These are phyloP conservation scores for Apiospora phragmitis DNA, from an alignment of 2,329 filamentous ascomycete genomes.

Conservation along the genomic window DNA sequence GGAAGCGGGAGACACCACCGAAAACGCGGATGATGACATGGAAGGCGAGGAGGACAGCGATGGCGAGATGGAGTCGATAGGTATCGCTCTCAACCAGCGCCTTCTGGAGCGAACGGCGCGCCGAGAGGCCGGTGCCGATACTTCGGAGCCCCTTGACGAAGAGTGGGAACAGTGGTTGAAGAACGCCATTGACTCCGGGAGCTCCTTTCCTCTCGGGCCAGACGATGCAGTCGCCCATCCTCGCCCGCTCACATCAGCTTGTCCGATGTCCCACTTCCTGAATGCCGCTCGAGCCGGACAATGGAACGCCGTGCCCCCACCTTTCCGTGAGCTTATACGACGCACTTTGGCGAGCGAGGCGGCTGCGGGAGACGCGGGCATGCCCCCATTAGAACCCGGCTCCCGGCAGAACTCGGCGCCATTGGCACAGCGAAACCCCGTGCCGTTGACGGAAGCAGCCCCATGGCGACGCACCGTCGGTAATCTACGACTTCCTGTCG, in stretches of 20 bases:
- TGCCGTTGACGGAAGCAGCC: too few species aligned
- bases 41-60: conserved; percentile 50
- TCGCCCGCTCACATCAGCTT: conserved; percentile 25
- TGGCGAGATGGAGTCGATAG: conserved; percentile 58
- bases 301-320: conserved; percentile 60
- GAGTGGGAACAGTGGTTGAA: conserved; percentile 77
- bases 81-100: conserved; percentile 63
- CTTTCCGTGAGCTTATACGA: conserved; percentile 53
- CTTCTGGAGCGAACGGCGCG: conserved; percentile 64
- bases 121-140: conserved; percentile 58
- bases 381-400: background rate
- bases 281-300: conserved; percentile 55
- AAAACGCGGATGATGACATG: conserved; percentile 34
- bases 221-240: conserved; percentile 35
- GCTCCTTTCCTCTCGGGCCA: conserved; percentile 48
- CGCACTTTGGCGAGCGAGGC: conserved; percentile 43
- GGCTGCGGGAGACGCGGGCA: conserved; percentile 11
- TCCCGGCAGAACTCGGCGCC: background rate
- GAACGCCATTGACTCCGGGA: conserved; percentile 66
- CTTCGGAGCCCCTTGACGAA: conserved; percentile 61
- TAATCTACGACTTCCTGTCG: conserved; percentile 41
- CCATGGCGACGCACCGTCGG: conserved; percentile 28
- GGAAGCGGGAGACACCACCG: conserved; percentile 10
- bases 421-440: too few species aligned
- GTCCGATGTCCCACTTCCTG: conserved; percentile 46